phyloP scores from a whole-genome alignment of 345 rosid genomes.

The Murraya koenigii region DNA sequence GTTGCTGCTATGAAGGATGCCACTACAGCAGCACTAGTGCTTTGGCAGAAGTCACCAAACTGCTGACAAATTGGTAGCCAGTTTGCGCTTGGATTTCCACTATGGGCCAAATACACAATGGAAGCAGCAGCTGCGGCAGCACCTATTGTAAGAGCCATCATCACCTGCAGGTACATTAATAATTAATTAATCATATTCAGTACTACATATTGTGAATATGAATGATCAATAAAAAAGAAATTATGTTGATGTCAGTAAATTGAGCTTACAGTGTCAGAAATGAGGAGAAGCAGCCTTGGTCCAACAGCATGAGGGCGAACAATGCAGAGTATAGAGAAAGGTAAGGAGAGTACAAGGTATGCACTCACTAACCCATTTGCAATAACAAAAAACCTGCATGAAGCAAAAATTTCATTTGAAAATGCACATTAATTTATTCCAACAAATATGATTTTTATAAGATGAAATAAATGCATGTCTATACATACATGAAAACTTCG shows the following conservation, averaged over 20 bases:
- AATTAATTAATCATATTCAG: neutral
- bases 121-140: slow-evolving; percentile 41
- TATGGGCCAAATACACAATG: slow-evolving; percentile 44
- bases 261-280: slow-evolving; percentile 37
- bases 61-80: slow-evolving; percentile 58
- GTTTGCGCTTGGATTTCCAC: slow-evolving; percentile 39
- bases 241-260: neutral
- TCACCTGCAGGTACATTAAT: slow-evolving; percentile 28
- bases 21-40: slow-evolving; percentile 46
- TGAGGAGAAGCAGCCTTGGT: slow-evolving; percentile 44
- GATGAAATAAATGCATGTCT: too few species aligned
- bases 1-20: slow-evolving; percentile 33
- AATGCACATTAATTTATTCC: too few species aligned
- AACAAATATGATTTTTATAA: too few species aligned
- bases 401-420: neutral
- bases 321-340: slow-evolving; percentile 54
- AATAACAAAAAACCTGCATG: slow-evolving; percentile 43
- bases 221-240: neutral
- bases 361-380: slow-evolving; percentile 36
- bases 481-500: slow-evolving; percentile 34
- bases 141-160: slow-evolving; percentile 26
- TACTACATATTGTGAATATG: neutral
- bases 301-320: slow-evolving; percentile 33
- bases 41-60: slow-evolving; percentile 42
- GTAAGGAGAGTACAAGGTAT: slow-evolving; percentile 55